A percentile compares a stretch with the other conserved stretches of the same genome.
phyloP scores from a whole-genome alignment of 2,329 filamentous ascomycete species.

The Neofusicoccum sp. region DNA sequence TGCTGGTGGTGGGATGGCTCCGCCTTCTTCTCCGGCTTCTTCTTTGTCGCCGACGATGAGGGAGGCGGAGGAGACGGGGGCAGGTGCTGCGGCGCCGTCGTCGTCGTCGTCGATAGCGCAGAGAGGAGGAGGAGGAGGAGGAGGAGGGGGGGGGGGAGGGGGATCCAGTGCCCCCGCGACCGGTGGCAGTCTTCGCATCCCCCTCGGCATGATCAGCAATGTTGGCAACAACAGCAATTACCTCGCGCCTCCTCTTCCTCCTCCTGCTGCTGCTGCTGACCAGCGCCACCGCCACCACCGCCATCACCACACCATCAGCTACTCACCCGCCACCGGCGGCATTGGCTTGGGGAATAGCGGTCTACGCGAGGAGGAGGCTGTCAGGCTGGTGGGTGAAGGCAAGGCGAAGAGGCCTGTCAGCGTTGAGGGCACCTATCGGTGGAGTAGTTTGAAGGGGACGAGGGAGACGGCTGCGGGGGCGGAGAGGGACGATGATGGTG shows the following conservation, averaged over 20 bases:
- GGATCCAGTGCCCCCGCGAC: background rate
- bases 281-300: background rate
- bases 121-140: background rate
- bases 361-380: background rate
- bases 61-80: background rate
- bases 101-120: background rate
- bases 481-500: background rate
- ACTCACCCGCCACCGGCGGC: background rate
- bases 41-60: too few species aligned
- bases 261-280: background rate
- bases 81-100: background rate
- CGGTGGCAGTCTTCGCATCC: background rate
- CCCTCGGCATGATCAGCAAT: constrained; percentile 13
- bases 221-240: background rate
- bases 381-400: background rate
- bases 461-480: background rate
- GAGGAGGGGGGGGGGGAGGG: background rate
- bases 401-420: constrained; percentile 11
- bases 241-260: background rate
- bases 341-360: constrained; percentile 4
- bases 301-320: background rate
- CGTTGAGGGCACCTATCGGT: constrained; percentile 8
- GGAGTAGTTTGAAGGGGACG: constrained; percentile 4
- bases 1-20: background rate
- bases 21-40: too few species aligned